Base-by-base conservation (phyloP, 192 early-diverging fungal species). In the Geranomyces michiganensis region DNA sequence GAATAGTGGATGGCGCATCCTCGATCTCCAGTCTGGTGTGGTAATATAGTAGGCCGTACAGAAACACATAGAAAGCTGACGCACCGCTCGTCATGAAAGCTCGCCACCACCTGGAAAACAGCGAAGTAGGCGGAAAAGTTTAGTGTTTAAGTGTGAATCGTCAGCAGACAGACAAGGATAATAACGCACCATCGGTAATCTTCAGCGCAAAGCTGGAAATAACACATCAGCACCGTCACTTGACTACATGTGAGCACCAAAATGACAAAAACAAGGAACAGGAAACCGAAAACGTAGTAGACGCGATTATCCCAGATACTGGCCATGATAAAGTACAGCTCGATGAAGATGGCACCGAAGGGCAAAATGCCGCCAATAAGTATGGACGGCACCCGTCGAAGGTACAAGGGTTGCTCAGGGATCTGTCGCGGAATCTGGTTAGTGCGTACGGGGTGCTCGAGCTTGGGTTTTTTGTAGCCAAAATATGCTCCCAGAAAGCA, bases 401-500 rank as follows among this genome's bases (percentile, higher is more conserved):
- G 80, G 68, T 93, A 96, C 67, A 79, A 82, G 13, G 90, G 83
- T 71, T 91, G 90, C 13, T 87, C 80, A 0, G 96, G 96, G 32
- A 96, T 92, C 49, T 93, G 90, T 15, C 96, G 84, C 27, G 96
- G 94, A 55, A 96, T 96, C 44, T 92, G 91, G 78, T 94, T 96
- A 12, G 94, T 94, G 31, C 92, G 90, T 58, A 91, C 88, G n/a
- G 94, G 96, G 65, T 93, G 88, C 65, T 92, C 90, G 22, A 92
- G 87, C n/a, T 80, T 79, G 5, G 76, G 83, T 9, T 66, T 72
- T 21, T 83, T 85, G 81, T 90, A 92, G 5, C 94, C 96, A 73
- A 93, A 83, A 82, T 91, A 95, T 10, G 91, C 91, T n/a, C 96
- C 96, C 7, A 92, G 72, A 19, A 95, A 65, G 51, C 88, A 91